phyloP scores from a whole-genome alignment of 1,284 basidiomycete genomes.

The Leccinum fallax region DNA sequence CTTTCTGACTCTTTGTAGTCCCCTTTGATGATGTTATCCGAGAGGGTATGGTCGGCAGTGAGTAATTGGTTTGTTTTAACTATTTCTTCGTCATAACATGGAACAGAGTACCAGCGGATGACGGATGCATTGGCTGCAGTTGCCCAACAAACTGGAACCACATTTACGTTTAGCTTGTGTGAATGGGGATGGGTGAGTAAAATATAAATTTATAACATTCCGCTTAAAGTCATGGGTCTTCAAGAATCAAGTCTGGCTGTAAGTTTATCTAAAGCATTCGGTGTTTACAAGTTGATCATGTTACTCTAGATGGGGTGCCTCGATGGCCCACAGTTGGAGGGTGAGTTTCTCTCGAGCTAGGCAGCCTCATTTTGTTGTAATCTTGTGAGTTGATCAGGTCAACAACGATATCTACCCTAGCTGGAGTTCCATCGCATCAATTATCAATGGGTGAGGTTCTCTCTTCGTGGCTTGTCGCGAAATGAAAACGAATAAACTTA shows the following conservation, averaged over 20 bases:
- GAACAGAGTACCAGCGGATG: slow-evolving; percentile 54
- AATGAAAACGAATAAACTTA: not conserved
- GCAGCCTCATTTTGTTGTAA: not conserved
- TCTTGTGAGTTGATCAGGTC: slow-evolving; percentile 13
- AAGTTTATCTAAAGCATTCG: slow-evolving; percentile 43
- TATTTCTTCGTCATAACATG: not conserved
- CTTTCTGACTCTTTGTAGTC: slow-evolving; percentile 33
- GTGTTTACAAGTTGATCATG: not conserved
- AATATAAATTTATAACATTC: not conserved
- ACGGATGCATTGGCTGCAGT: slow-evolving; percentile 50
- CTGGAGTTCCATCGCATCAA: slow-evolving; percentile 40
- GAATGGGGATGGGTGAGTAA: slow-evolving; percentile 58
- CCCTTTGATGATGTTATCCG: slow-evolving; percentile 54
- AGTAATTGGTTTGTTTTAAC: slow-evolving; percentile 26
- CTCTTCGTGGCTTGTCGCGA: not conserved
- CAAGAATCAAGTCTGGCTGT: slow-evolving; percentile 62
- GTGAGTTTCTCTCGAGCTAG: slow-evolving; percentile 23
- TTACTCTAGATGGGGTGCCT: slow-evolving; percentile 23
- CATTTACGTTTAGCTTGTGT: slow-evolving; percentile 54
- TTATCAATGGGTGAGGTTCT: slow-evolving; percentile 40
- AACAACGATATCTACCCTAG: slow-evolving; percentile 28
- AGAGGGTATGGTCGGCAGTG: slow-evolving; percentile 56
- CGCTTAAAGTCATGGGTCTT: slow-evolving; percentile 3
- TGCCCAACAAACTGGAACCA: slow-evolving; percentile 45
- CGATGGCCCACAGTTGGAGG: slow-evolving; percentile 54